Evolutionary conservation across 306 rosid species (phyloP).

Genomic region (Dalbergia cochinchinensis): DNA sequence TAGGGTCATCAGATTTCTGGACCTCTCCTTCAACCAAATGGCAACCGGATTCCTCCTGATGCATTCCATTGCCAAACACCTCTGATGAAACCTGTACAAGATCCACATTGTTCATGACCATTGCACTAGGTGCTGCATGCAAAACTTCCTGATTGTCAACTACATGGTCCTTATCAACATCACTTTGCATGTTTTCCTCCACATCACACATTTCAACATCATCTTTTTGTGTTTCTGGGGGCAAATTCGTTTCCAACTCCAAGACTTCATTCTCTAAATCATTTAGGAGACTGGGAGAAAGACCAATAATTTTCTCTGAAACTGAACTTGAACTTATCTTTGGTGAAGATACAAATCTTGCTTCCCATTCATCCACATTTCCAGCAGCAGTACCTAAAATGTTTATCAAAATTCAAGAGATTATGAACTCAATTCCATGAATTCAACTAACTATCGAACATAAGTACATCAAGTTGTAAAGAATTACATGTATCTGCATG

Average conservation of each 20-base stretch:
- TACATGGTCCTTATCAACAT: background rate
- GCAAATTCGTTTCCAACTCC: background rate
- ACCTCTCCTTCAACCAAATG: background rate
- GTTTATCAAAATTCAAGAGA: slow-evolving; percentile 10
- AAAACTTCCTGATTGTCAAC: background rate
- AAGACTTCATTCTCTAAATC: slow-evolving; percentile 10
- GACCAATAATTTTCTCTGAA: background rate
- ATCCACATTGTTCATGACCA: background rate
- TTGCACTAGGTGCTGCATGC: background rate
- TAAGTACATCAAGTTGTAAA: background rate
- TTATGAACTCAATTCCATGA: background rate
- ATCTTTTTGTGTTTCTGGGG: background rate
- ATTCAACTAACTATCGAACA: background rate
- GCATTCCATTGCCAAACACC: background rate
- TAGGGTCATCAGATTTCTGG: no score
- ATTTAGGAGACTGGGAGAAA: background rate
- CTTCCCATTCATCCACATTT: slow-evolving; percentile 4
- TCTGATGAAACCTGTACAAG: background rate
- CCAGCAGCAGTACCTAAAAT: slow-evolving; percentile 7
- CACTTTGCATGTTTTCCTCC: slow-evolving; percentile 5
- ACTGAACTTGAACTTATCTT: background rate
- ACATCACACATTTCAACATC: background rate
- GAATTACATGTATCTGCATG: background rate
- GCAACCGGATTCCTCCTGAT: no score
- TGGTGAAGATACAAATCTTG: background rate